Evolutionary conservation across 228 moss, liverwort and hornwort genomes (phyloP), one percentile per base, ranked within the genome.

Genomic region (Sphagnum magellanicum): DNA sequence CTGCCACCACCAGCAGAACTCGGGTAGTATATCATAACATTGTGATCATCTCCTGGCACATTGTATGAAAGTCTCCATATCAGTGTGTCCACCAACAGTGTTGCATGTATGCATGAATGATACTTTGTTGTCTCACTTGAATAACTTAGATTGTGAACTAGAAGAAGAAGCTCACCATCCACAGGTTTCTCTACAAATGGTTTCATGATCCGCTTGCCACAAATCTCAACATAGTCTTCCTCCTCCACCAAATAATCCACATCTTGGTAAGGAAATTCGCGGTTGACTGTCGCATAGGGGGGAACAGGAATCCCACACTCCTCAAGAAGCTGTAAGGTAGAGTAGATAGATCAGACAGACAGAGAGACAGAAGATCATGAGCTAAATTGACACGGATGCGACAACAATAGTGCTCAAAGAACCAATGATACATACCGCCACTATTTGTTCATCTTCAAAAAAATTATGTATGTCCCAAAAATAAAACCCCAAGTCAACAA

Each of bases 111-210:
- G n/a, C n/a, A n/a, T n/a, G n/a, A n/a, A n/a, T n/a, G n/a, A n/a
- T 32, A 32, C 32, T 32, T 32, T 32, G 32, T 32, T 32, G 32
- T 32, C 32, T 32, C 32, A 32, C 32, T 32, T 32, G 32, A 32
- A 32, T 3, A 32, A 32, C 32, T 32, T 32, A 32, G 32, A 32
- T 32, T 32, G 32, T 32, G 32, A 32, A 32, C 32, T 32, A 32
- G 32, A 32, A 32, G 32, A 32, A 55, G 12, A 55, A 55, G 65
- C 83, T 69, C 77, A 98, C 98, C 98, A 77, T 98, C 90, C 49
- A 92, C 94, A 68, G 98, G 98, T 77, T 98, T 98, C 80, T 98
- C 98, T 57, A 98, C 98, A 77, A 98, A 98, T 12, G 98, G 98
- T 63, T 98, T 98, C 73, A 82, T 70, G 53, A 98, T 98, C 64